Conservation (phyloP, 1,139 yeast species). For the Lodderomyces oxycetoniae region DNA sequence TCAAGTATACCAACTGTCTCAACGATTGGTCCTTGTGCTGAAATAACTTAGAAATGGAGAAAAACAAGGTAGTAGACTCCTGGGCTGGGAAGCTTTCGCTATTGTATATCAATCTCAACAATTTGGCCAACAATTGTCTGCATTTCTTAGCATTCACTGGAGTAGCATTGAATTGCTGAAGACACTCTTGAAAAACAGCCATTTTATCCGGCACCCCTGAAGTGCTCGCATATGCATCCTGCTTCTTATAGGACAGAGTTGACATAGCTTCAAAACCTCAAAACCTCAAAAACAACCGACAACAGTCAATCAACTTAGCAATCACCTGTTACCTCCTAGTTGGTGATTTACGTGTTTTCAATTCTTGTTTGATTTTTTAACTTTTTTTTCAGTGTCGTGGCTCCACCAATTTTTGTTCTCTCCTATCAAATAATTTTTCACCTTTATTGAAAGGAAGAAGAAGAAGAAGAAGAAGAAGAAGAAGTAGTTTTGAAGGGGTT, state of each 20-base stretch:
- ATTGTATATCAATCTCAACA: conserved; percentile 66
- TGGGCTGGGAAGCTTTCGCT: conserved; percentile 86
- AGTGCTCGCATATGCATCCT: conserved; percentile 60
- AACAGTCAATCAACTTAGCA: too few species aligned
- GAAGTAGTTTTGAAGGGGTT: too few species aligned
- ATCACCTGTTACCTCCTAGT: too few species aligned
- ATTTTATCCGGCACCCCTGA: conserved; percentile 79
- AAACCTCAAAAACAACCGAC: too few species aligned
- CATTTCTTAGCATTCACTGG: conserved; percentile 88
- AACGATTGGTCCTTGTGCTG: conserved; percentile 89
- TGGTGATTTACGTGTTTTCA: too few species aligned
- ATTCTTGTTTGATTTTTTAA: too few species aligned
- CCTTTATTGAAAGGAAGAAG: too few species aligned
- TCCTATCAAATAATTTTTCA: too few species aligned
- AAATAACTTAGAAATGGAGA: conserved; percentile 88
- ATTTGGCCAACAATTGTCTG: conserved; percentile 69
- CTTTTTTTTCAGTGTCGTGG: too few species aligned
- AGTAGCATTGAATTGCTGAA: conserved; percentile 86
- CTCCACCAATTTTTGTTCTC: too few species aligned
- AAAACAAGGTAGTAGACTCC: conserved; percentile 90
- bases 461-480: too few species aligned
- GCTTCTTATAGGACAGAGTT: conserved; percentile 75
- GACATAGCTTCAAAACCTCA: too few species aligned
- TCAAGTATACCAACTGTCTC: conserved; percentile 90
- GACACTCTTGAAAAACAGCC: conserved; percentile 96